Evolutionary conservation across 805 yeast species (phyloP).

Genomic region (Gaillardinia entomophila): DNA sequence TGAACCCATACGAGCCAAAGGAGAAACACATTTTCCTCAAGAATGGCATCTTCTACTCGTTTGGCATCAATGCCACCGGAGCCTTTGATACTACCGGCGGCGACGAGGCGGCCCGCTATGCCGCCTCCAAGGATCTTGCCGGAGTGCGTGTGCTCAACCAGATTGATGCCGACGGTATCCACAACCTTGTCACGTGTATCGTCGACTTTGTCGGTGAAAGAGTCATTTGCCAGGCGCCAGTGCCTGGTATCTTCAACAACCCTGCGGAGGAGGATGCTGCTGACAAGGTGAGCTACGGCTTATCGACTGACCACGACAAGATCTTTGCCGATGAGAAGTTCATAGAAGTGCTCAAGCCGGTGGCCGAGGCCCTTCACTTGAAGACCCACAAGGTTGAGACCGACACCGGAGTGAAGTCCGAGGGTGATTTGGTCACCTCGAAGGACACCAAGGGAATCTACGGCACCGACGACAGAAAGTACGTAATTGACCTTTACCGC

Average conservation of each 20-base stretch:
- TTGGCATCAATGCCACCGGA: constrained; percentile 61
- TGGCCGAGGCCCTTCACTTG: constrained; percentile 74
- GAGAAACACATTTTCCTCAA: constrained; percentile 64
- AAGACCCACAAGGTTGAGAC: constrained; percentile 59
- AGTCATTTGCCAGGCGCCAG: constrained; percentile 88
- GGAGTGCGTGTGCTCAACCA: constrained; percentile 66
- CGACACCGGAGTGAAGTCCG: constrained; percentile 34
- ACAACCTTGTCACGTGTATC: constrained; percentile 73
- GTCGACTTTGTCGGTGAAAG: constrained; percentile 89
- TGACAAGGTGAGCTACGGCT: constrained; percentile 68
- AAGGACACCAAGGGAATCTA: constrained; percentile 77
- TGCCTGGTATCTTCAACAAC: constrained; percentile 75
- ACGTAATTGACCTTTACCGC: constrained; percentile 78
- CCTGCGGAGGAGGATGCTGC: constrained; percentile 34
- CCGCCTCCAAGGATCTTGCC: constrained; percentile 71
- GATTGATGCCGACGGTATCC: constrained; percentile 56
- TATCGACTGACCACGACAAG: constrained; percentile 51
- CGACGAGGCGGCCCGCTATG: constrained; percentile 77
- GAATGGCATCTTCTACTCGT: constrained; percentile 84
- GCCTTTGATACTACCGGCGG: constrained; percentile 67
- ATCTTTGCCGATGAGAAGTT: constrained; percentile 50
- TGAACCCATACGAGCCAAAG: constrained; percentile 71
- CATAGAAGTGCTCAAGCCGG: constrained; percentile 46
- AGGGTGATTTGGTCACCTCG: constrained; percentile 55
- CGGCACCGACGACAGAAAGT: constrained; percentile 82